Conservation (phyloP, 78 protist genomes). For the Blattamonas nauphoetae region DNA sequence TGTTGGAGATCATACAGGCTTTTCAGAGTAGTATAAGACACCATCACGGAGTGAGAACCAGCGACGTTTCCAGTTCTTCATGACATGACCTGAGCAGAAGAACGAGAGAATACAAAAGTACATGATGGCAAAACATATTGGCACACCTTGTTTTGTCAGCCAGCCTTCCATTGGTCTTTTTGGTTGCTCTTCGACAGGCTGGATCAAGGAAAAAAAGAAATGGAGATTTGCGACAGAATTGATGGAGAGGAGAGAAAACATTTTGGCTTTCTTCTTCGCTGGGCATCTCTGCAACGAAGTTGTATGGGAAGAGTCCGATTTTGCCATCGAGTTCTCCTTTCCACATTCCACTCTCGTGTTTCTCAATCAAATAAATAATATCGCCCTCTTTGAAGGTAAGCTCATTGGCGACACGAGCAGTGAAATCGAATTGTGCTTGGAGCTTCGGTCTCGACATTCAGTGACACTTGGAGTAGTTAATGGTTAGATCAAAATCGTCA, state of each 20-base stretch:
- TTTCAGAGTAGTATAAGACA: not conserved
- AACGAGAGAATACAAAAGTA: not conserved
- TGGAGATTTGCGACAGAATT: not conserved
- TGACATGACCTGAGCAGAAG: constrained; percentile 1
- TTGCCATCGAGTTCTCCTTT: not conserved
- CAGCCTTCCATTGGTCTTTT: constrained; percentile 10
- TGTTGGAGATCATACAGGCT: too few relatives aligned
- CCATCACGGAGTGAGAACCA: constrained; percentile 16
- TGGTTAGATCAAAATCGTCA: too few relatives aligned
- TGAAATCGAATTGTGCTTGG: constrained; percentile 13
- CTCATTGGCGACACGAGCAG: constrained; percentile 28
- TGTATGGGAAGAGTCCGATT: constrained; percentile 3
- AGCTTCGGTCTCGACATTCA: too few relatives aligned
- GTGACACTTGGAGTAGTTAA: too few relatives aligned
- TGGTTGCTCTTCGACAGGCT: not conserved
- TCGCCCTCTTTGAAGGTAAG: constrained; percentile 30
- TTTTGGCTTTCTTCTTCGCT: not conserved
- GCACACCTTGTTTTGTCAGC: constrained; percentile 25
- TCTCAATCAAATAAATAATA: not conserved
- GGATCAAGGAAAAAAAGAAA: not conserved
- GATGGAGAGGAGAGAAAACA: not conserved
- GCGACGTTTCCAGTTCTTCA: constrained; percentile 22
- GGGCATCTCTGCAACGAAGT: not conserved
- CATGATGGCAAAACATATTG: not conserved
- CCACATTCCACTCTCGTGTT: constrained; percentile 18